Percentiles rank a stretch among this genome's conserved stretches.
phyloP scores from a whole-genome alignment of 1,139 yeast genomes.

The Taiozyma sp. region DNA sequence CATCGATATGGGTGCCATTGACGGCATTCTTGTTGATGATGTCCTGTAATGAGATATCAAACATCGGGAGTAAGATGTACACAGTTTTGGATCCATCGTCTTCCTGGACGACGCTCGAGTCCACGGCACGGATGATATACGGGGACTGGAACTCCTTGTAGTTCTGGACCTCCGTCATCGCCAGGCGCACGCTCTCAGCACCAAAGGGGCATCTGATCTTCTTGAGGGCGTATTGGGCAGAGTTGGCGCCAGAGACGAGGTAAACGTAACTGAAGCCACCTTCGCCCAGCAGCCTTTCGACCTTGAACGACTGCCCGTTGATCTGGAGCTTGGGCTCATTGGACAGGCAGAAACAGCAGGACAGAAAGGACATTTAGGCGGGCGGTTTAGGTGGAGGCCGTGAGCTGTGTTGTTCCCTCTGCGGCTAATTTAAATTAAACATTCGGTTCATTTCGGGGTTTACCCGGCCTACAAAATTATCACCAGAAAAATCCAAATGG shows the following conservation, averaged over 20 bases:
- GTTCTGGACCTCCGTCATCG: constrained; percentile 72
- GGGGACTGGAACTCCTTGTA: constrained; percentile 70
- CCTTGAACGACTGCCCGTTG: constrained; percentile 46
- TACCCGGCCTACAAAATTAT: not conserved
- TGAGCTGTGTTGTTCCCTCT: too few species aligned
- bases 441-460: not conserved
- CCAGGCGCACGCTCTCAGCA: constrained; percentile 63
- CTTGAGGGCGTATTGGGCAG: constrained; percentile 67
- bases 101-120: constrained; percentile 68
- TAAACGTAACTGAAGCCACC: constrained; percentile 93
- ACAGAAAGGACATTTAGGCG: constrained; percentile 5
- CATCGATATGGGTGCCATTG: constrained; percentile 48
- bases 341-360: constrained; percentile 30
- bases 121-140: constrained; percentile 64
- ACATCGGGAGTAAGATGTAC: constrained; percentile 76
- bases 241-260: constrained; percentile 50
- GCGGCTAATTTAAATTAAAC: too few species aligned
- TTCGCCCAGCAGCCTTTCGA: constrained; percentile 76
- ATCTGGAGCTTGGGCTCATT: constrained; percentile 46
- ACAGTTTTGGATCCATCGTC: constrained; percentile 76
- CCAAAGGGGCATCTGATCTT: constrained; percentile 89
- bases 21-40: constrained; percentile 60
- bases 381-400: too few species aligned
- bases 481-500: not conserved
- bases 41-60: constrained; percentile 71